Evolutionary conservation across 176 grass and related monocot species (phyloP), one percentile per base, ranked within the genome.

Genomic region (Dendrocalamus sinicus): DNA sequence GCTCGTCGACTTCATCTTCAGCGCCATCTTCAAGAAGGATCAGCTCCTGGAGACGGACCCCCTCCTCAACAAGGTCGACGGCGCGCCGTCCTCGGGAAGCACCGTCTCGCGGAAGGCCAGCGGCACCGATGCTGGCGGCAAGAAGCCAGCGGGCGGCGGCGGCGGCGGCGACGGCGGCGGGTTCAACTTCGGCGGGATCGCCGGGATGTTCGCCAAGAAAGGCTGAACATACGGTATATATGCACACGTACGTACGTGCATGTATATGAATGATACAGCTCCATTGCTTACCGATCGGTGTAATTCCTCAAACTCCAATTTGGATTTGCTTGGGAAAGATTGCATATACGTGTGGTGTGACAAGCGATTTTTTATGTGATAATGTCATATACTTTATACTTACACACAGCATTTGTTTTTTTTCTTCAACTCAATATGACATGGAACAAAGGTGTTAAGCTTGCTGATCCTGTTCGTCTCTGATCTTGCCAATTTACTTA

Each of bases 21-120:
- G 89, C 15, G 17, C 4, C 52, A 78, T 94, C 86, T 70, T 79
- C 71, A 94, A 87, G 89, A 52, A 91, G n/a, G 89, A 91, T 35
- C 92, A 94, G 89, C 89, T 94, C 58, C 35, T 90, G 74, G 92
- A 94, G 83, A 94, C 92, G 55, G 84, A 94, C 83, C 89, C 89
- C 24, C 23, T 91, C 45, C 92, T 94, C 79, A 75, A 91, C 72
- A 94, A 94, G 86, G 89, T 91, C 68, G 86, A 82, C 51, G 84
- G 73, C 67, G 74, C 81, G 9, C 24, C 78, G 6, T 6, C 73
- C n/a, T 12, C 47, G 8, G 57, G 75, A 9, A 32, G 15, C 61
- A 76, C 82, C 23, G 41, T 20, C 45, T 57, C 51, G 69, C 63
- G 79, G 70, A 91, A 81, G 75, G 0, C 71, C 30, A 24, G 37